phyloP scores from a whole-genome alignment of 305 asterid genomes.

The Rubia balearica region DNA sequence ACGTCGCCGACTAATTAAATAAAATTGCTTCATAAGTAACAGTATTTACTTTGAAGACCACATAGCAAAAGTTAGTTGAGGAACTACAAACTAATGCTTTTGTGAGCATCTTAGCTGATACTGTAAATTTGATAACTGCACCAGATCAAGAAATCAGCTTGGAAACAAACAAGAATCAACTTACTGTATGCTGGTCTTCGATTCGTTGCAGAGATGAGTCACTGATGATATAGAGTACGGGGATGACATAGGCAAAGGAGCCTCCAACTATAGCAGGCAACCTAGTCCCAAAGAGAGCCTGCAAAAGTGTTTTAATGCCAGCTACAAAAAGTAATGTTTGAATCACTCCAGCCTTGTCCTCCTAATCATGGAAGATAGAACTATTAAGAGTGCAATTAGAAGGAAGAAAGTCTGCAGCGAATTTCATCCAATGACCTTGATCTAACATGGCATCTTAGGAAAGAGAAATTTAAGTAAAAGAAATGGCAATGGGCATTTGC shows the following conservation, averaged over 20 bases:
- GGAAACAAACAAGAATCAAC: constrained; percentile 15
- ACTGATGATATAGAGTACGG: constrained; percentile 58
- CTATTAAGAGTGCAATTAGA: neutral
- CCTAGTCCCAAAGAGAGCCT: constrained; percentile 87
- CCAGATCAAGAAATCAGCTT: neutral
- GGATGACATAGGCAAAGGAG: constrained; percentile 79
- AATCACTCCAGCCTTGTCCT: constrained; percentile 85
- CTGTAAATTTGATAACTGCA: neutral
- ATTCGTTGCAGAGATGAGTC: constrained; percentile 70
- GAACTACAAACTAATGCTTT: neutral
- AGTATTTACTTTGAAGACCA: neutral
- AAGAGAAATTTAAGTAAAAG: neutral
- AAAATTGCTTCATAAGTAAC: neutral
- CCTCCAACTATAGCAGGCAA: constrained; percentile 94
- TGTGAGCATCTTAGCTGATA: neutral
- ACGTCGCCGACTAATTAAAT: neutral
- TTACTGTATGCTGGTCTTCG: constrained; percentile 62
- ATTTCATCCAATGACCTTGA: neutral
- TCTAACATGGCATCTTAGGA: neutral
- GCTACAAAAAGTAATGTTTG: constrained; percentile 89
- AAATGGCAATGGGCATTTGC: neutral
- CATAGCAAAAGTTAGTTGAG: neutral
- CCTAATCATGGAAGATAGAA: constrained; percentile 34
- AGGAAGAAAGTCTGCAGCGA: neutral
- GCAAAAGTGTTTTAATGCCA: constrained; percentile 94